These are phyloP conservation scores for Viridothelium virens DNA, from an alignment of 495 filamentous ascomycete species.

Conservation along the genomic window DNA sequence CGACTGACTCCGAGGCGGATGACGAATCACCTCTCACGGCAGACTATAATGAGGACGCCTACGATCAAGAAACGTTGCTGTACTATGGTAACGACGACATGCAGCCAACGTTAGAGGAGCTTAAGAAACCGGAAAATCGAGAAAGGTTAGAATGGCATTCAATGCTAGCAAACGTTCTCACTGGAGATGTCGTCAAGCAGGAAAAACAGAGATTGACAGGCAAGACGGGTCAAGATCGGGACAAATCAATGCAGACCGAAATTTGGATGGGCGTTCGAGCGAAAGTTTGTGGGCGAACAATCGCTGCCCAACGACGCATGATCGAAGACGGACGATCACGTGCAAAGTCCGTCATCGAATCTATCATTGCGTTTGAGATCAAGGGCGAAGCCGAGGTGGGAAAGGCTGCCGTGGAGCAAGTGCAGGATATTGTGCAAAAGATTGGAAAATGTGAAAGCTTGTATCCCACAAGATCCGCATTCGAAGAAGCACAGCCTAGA, in stretches of 20 bases:
- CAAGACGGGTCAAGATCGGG: constrained; percentile 64
- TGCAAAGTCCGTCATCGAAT: constrained; percentile 66
- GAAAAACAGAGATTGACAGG: constrained; percentile 94
- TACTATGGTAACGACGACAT: constrained; percentile 82
- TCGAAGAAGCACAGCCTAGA: constrained; percentile 63
- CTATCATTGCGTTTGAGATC: constrained; percentile 85
- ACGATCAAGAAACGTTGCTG: constrained; percentile 87
- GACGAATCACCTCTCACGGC: constrained; percentile 83
- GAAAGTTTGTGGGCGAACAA: constrained; percentile 69
- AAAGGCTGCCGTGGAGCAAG: constrained; percentile 75
- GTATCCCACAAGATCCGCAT: constrained; percentile 68
- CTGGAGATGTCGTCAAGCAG: constrained; percentile 93
- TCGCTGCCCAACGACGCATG: constrained; percentile 58
- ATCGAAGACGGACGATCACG: constrained; percentile 31
- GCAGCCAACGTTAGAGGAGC: constrained; percentile 78
- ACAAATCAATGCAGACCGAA: constrained; percentile 66
- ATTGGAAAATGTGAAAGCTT: constrained; percentile 79
- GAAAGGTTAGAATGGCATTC: constrained; percentile 96
- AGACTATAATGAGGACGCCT: constrained; percentile 69
- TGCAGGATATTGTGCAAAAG: constrained; percentile 77
- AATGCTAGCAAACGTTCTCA: constrained; percentile 91
- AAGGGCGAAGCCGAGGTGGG: constrained; percentile 88
- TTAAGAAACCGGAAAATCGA: constrained; percentile 78
- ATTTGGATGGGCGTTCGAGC: constrained; percentile 86
- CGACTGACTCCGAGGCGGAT: constrained; percentile 78